Base-by-base conservation (phyloP, 1,284 basidiomycete species). In the Hymenochaete sp. region DNA sequence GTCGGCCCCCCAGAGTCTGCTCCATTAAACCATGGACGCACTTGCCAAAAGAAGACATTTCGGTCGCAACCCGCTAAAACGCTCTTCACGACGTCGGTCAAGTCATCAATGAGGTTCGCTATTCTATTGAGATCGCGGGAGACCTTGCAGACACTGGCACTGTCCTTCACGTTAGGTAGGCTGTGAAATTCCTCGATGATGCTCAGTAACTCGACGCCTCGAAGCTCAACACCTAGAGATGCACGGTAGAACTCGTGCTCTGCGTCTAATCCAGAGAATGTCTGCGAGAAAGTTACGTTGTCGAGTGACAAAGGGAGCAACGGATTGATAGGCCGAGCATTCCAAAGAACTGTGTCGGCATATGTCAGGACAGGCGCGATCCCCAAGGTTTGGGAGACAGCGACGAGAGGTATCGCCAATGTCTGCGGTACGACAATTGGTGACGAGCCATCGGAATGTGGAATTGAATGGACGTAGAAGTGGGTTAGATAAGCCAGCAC, bases 311-410 rank as follows among this genome's bases (percentile, higher is more conserved):
- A 60, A 41, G 75, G 77, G 37, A 64, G 62, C 19, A 62, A 66
- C 32, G 81, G 70, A 56, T 79, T 64, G 44, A 75, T 61, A 43
- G 78, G 68, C 41, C 81, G 72, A 76, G 83, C 93, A 59, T 98
- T 97, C 89, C 92, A 98, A 1, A 98, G 73, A 7, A 98, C 93
- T 3, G 88, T 92, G 60, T 96, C 93, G 27, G 95, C 89, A 59
- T 95, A 98, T 0, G 93, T 98, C 48, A 98, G 70, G 51, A 98
- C 77, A 0, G 95, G 95, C 1, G 95, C 92, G 21, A 96, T 80
- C 44, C 81, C 82, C 39, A 98, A 75, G 44, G 76, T 64, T 11
- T 72, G 71, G 3, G 91, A 95, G 40, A 95, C 79, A 18, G 72
- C 61, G 24, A 87, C 75, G 22, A 95, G 71, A 0, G 93, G 95